Evolutionary conservation across 1,284 basidiomycete genomes (phyloP).

Genomic region (Gomphus sp.): DNA sequence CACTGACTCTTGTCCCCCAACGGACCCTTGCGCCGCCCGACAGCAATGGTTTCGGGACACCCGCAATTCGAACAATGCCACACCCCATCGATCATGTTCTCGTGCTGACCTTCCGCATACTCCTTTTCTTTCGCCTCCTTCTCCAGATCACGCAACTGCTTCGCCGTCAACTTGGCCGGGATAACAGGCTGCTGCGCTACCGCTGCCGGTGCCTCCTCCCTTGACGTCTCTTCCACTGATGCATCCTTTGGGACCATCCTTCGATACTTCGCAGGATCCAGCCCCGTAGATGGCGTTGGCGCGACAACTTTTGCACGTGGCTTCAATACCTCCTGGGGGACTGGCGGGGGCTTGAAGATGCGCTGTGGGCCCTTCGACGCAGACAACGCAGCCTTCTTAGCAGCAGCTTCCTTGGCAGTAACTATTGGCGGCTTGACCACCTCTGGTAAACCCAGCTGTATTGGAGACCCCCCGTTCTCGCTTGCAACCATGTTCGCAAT

Average conservation of each 20-base stretch:
- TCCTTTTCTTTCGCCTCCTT: slow-evolving; percentile 74
- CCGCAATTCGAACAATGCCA: slow-evolving; percentile 94
- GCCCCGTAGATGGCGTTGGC: slow-evolving; percentile 56
- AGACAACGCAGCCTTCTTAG: slow-evolving; percentile 43
- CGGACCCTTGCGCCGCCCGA: slow-evolving; percentile 81
- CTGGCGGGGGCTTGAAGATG: slow-evolving; percentile 60
- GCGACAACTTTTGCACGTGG: slow-evolving; percentile 48
- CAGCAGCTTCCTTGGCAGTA: slow-evolving; percentile 33
- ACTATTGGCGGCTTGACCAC: slow-evolving; percentile 28
- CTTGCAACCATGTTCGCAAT: slow-evolving; percentile 80
- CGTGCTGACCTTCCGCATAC: slow-evolving; percentile 71
- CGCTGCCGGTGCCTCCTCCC: slow-evolving; percentile 31
- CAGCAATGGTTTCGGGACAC: slow-evolving; percentile 75
- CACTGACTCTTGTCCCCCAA: slow-evolving; percentile 88
- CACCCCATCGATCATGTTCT: slow-evolving; percentile 71
- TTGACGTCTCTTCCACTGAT: neutral
- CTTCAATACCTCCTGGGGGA: slow-evolving; percentile 44
- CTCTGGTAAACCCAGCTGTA: slow-evolving; percentile 40
- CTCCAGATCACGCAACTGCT: slow-evolving; percentile 63
- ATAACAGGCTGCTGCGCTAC: slow-evolving; percentile 43
- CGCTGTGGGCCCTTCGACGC: slow-evolving; percentile 26
- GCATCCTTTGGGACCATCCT: slow-evolving; percentile 1
- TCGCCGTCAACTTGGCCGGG: slow-evolving; percentile 29
- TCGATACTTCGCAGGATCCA: slow-evolving; percentile 27
- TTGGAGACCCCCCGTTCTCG: slow-evolving; percentile 59